A percentile compares a stretch with the other conserved stretches of the same genome.
Evolutionary conservation across 1,284 basidiomycete genomes (phyloP).

Genomic region (Pulveroboletus sp.): DNA sequence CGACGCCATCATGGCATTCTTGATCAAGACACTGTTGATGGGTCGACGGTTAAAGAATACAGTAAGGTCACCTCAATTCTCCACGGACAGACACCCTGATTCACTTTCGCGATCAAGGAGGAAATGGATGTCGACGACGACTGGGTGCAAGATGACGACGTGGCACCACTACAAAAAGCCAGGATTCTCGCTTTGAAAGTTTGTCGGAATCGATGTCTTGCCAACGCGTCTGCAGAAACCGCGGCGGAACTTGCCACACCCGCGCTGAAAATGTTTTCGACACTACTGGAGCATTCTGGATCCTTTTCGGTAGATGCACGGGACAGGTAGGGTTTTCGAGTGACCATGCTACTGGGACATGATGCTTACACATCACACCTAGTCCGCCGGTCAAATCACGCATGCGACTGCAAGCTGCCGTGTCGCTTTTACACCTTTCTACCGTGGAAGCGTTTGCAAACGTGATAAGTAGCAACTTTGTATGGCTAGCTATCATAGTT

Average conservation of each 20-base stretch:
- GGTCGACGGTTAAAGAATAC: slow-evolving; percentile 48
- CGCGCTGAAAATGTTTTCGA: slow-evolving; percentile 72
- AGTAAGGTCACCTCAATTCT: slow-evolving; percentile 39
- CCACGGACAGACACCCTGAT: not conserved
- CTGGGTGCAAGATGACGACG: slow-evolving; percentile 71
- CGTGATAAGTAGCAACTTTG: slow-evolving; percentile 63
- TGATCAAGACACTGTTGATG: slow-evolving; percentile 77
- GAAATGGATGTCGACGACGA: slow-evolving; percentile 64
- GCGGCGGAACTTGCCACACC: slow-evolving; percentile 71
- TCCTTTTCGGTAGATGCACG: slow-evolving; percentile 55
- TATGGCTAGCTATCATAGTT: slow-evolving; percentile 70
- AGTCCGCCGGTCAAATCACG: slow-evolving; percentile 65
- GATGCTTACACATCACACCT: slow-evolving; percentile 14
- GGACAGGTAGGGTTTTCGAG: slow-evolving; percentile 60
- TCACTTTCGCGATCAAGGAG: slow-evolving; percentile 28
- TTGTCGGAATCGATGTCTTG: slow-evolving; percentile 75
- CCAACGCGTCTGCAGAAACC: slow-evolving; percentile 59
- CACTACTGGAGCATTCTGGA: slow-evolving; percentile 67
- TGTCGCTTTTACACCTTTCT: slow-evolving; percentile 82
- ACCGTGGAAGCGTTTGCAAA: slow-evolving; percentile 62
- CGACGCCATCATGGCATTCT: slow-evolving; percentile 68
- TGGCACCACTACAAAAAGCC: slow-evolving; percentile 59
- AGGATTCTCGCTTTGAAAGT: slow-evolving; percentile 80
- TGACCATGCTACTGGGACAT: not conserved
- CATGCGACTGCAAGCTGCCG: slow-evolving; percentile 80